Percentiles rank a stretch among this genome's conserved stretches.
These are phyloP conservation scores for Beauveria pseudobassiana DNA, from an alignment of 2,329 filamentous ascomycete genomes.

Conservation along the genomic window DNA sequence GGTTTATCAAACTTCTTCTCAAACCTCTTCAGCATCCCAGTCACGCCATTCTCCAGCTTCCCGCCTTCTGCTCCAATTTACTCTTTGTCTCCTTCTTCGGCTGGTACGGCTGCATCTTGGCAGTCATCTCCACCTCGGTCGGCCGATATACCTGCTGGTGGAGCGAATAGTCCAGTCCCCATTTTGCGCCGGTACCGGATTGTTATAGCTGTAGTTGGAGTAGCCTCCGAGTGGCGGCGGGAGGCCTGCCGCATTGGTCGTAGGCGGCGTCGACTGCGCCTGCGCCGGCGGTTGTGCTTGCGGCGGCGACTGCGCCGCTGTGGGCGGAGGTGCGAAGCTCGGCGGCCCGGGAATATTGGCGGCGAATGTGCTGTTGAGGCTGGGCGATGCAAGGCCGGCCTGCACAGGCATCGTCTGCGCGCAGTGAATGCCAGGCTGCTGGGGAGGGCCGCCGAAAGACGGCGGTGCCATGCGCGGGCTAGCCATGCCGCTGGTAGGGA, in stretches of 20 bases:
- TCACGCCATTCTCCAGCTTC: slow-evolving; percentile 61
- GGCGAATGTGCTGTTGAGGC: slow-evolving; percentile 36
- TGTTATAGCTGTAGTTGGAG: slow-evolving; percentile 42
- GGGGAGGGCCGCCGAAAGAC: slow-evolving; percentile 29
- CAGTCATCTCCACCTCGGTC: slow-evolving; percentile 49
- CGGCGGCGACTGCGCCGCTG: slow-evolving; percentile 15
- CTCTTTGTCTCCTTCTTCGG: slow-evolving; percentile 38
- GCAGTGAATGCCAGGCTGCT: slow-evolving; percentile 40
- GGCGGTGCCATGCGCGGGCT: slow-evolving; percentile 35
- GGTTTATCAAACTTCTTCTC: slow-evolving; percentile 61
- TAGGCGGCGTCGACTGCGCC: slow-evolving; percentile 22
- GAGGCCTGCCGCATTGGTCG: slow-evolving; percentile 29
- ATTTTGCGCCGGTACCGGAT: slow-evolving; percentile 19
- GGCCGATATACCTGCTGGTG: slow-evolving; percentile 66
- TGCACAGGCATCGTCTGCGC: slow-evolving; percentile 42
- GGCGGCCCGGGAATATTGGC: slow-evolving; percentile 28
- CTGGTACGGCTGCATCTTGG: slow-evolving; percentile 28
- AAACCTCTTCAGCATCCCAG: slow-evolving; percentile 67
- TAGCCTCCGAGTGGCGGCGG: slow-evolving; percentile 47
- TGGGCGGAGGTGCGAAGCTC: slow-evolving; percentile 9
- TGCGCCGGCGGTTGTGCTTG: slow-evolving; percentile 16
- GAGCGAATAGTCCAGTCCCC: slow-evolving; percentile 43
- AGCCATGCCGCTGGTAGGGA: slow-evolving; percentile 25
- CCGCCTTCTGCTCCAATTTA: slow-evolving; percentile 58
- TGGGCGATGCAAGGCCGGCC: slow-evolving; percentile 30